Evolutionary conservation across 2,329 filamentous ascomycete species (phyloP), one percentile per base, ranked within the genome.

Genomic region (Phialocephala sp.): DNA sequence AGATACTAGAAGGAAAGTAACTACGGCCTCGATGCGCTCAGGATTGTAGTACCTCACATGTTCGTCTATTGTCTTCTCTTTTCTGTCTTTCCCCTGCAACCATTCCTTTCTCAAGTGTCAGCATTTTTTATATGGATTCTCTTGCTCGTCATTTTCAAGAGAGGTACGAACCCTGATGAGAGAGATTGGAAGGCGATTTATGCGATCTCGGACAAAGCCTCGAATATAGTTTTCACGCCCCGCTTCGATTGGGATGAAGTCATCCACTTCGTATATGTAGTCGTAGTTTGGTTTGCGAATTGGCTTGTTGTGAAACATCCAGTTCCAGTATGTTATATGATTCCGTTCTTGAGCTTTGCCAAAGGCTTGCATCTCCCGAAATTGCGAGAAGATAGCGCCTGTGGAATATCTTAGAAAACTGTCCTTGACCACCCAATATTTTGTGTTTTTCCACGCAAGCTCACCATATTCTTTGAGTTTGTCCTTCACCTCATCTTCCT

Each of bases 391-490:
- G 15, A 62, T 36, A 8, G 59, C 55, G 35, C 41, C 66, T 68
- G 24, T 59, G 47, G 24, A 9, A 12, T 1, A 11, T 4, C 18
- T 67, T 15, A 67, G 65, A 22, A 20, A n/a, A 1, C 22, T 11
- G 9, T 37, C 47, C 39, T 45, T 54, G 39, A 20, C 14, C 36
- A 14, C 8, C 22, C 14, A 15, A 20, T 8, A 24, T 32, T 32
- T 52, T 18, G 43, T 9, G 24, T 14, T 5, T 24, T 14, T 14
- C 18, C 27, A 12, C 14, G 35, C 24, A 32, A 11, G 47, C 62
- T 37, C 39, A 67, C 66, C 58, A 43, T 67, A 67, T 35, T 60
- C 41, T 18, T 37, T 63, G 36, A 67, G 55, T 35, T 63, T 62
- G 1, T n/a, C 4, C 20, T 22, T 18, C 4, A 64, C 35, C 14